Base-by-base conservation (phyloP, 805 yeast genomes). In the Yamadazyma insecticola region DNA sequence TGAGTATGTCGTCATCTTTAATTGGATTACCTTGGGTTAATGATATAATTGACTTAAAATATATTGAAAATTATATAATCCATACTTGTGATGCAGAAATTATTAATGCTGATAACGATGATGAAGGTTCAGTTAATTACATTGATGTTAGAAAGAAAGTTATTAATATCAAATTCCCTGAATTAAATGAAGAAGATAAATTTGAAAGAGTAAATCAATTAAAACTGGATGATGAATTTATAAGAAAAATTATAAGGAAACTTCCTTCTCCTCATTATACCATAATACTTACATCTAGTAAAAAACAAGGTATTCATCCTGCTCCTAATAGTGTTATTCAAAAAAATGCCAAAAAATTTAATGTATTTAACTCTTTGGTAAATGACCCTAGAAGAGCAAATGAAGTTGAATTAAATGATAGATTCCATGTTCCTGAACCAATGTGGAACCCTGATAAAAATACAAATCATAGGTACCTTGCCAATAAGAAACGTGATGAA, bases 251-350 rank as follows among this genome's bases (percentile, higher is more conserved):
- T 4, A 39, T 83, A n/a, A 70, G 83, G 22, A 76, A 74, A 33
- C 53, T 83, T 9, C 96, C 96, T 1, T 68, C 89, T 0, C 95
- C 96, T 0, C 72, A 74, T 37, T 71, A 70, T 33, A 63, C 87
- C 2, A 57, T 88, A 2, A 52, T 86, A 2, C 62, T 77, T 36
- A 75, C 88, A 4, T 50, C 61, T 11, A 43, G 45, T 24, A 35
- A 35, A 9, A 32, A 47, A n/a, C 28, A 37, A 7, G 31, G 38
- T 1, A 36, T 44, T 17, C 65, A 57, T 36, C 69, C 70, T 2
- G 29, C 50, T 1, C 60, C 67, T 4, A 43, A 51, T 14, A 36
- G 48, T 28, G 46, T 53, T 8, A 31, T 70, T 36, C 40, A 51
- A 28, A 30, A 48, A 47, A 29, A 56, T 54, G 61, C 64, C 20